Evolutionary conservation across 192 early-diverging fungal species (phyloP), one percentile per base, ranked within the genome.

Genomic region (Umbelopsis sp.): DNA sequence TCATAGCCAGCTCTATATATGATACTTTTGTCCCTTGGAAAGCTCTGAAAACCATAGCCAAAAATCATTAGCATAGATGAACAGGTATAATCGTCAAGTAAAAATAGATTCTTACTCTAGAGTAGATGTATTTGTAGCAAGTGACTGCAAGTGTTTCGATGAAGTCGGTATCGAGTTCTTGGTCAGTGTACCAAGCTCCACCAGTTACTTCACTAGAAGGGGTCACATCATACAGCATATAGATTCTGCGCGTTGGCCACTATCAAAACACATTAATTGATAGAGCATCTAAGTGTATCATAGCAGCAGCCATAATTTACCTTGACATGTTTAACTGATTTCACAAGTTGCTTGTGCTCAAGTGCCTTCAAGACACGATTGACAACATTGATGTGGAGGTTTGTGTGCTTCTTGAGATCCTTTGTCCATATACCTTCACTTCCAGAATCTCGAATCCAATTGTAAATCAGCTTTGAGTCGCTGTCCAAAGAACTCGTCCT

Each of bases 151-250:
- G 71, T 68, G 85, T 86, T 41, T 95, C 90, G 66, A 97, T 95
- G 74, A 97, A 98, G 23, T 94, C 91, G 5, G 85, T 86, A 83
- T 97, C 95, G 72, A 97, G 80, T 70, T 94, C 93, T 65, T 95
- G 89, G 82, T 96, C 94, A 7, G 92, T 94, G 75, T 93, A 98
- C 92, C 92, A 98, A 10, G 91, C 87, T 11, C 95, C 94, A 69
- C 96, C 96, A 15, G 95, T 96, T 25, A 97, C 83, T 53, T 97
- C 95, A 21, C 84, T 84, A 7, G 92, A 94, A 5, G 95, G 95
- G 5, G 86, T 85, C 21, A 95, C 58, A 50, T 95, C 88, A 69
- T 82, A 89, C 11, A 97, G 82, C 92, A 98, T 96, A 70, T 96
- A 97, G 21, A 94, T 82, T 66, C 95, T 97, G 65, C 90, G 88